Base-by-base conservation (phyloP, 768 basidiomycete species). In the Lactifluus subvellereus region DNA sequence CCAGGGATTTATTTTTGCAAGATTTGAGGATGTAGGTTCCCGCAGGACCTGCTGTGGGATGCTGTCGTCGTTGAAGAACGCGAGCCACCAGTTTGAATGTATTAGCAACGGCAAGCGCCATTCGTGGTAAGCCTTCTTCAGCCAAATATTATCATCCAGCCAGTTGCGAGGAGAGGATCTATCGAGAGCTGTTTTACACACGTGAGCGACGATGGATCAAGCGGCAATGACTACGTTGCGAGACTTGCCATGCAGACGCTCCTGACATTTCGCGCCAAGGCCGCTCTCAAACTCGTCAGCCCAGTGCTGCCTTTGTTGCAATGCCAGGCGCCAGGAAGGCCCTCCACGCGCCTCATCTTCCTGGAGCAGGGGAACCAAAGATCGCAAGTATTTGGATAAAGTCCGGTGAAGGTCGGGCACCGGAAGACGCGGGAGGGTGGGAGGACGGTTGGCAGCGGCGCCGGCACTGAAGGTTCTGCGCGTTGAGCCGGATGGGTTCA, bases 1-100 rank as follows among this genome's bases (percentile, higher is more conserved):
- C 91, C 92, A 94, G 18, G 84, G 80, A 0, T 87, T 89, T 54
- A 88, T 74, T 43, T 75, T 74, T n/a, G 70, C 72, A 37, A 7
- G 27, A 13, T 59, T 10, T 14, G 58, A 55, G 9, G 69, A 68
- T 14, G 40, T 48, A 59, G 67, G 68, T 7, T 70, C 67, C 0
- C 60, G 67, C 37, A 74, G 59, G 6, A 76, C 72, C 2, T 69
- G 52, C 7, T 71, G 73, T 8, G 87, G 93, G 48, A 90, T 79
- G 20, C 70, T 76, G 2, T 79, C 70, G 73, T 97, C 94, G 64
- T 95, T 86, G 48, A 80, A 77, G 71, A 94, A 89, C 2, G 91
- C 79, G 27, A 97, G 77, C 95, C 95, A 98, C 94, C 94, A 98
- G 71, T 97, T 98, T 3, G 94, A 95, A 72, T 98, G 88, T 67